phyloP scores from a whole-genome alignment of 1,284 basidiomycete species.

The Irpex sp. region DNA sequence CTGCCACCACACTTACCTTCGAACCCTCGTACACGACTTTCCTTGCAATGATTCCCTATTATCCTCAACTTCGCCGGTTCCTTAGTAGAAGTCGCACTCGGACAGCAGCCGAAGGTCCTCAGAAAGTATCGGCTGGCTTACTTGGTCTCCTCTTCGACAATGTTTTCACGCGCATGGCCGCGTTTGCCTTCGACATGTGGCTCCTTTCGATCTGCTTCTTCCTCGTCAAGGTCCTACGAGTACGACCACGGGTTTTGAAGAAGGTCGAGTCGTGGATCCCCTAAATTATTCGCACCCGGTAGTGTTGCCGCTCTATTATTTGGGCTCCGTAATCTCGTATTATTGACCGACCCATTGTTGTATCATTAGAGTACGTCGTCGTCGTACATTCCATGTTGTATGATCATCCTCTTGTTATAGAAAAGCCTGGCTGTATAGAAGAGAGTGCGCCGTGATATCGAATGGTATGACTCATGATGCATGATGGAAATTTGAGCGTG shows the following conservation, averaged over 20 bases:
- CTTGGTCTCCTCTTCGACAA: not conserved
- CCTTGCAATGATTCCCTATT: not conserved
- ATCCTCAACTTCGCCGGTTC: not conserved
- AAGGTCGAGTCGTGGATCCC: not conserved
- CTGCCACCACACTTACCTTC: not conserved
- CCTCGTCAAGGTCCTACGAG: not conserved
- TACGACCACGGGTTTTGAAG: not conserved
- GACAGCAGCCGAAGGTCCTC: not conserved
- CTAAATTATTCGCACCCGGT: not conserved
- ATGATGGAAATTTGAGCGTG: not conserved
- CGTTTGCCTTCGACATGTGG: not conserved
- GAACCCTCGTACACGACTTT: not conserved
- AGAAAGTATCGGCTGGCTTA: not conserved
- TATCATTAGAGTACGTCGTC: not conserved
- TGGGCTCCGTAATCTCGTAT: not conserved
- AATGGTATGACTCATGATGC: not conserved
- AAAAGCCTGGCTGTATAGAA: not conserved
- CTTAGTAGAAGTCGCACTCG: not conserved
- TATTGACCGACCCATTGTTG: not conserved
- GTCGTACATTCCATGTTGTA: not conserved
- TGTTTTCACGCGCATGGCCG: not conserved
- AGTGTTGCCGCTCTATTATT: not conserved
- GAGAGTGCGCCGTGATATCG: too few species aligned
- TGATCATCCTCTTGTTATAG: not conserved
- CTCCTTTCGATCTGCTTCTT: not conserved